Evolutionary conservation across 2,329 filamentous ascomycete genomes (phyloP).

Genomic region (Alternaria hordeiaustralica): DNA sequence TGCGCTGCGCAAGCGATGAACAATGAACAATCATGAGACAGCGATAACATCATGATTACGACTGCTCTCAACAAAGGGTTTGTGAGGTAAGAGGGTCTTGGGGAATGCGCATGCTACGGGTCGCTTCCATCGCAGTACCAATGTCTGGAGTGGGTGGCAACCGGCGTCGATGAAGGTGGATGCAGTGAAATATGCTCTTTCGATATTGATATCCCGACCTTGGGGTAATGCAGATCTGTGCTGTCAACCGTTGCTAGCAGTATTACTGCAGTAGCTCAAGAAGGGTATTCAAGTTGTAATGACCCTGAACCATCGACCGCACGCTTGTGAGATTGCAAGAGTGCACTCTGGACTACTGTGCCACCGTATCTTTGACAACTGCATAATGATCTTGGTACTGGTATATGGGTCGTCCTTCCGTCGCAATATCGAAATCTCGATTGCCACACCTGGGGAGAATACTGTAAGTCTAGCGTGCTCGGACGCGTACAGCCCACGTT

Average conservation of each 20-base stretch:
- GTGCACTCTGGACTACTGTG: neutral
- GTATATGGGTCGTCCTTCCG: neutral
- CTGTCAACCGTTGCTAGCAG: neutral
- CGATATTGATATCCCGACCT: neutral
- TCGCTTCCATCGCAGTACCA: neutral
- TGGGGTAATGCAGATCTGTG: neutral
- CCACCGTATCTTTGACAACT: neutral
- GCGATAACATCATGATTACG: neutral
- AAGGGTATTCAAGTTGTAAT: neutral
- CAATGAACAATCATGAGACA: neutral
- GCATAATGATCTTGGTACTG: neutral
- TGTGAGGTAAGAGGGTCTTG: neutral
- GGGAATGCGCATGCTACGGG: neutral
- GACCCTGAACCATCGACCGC: neutral
- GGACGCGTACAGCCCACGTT: neutral
- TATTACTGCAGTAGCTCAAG: neutral
- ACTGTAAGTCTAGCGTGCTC: neutral
- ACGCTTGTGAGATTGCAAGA: neutral
- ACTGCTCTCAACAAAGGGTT: neutral
- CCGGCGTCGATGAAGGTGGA: neutral
- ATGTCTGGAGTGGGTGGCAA: neutral
- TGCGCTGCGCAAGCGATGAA: neutral
- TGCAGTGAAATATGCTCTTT: neutral
- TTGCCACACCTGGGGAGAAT: neutral
- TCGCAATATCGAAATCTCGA: neutral